Percentiles rank a stretch among this genome's conserved stretches.
Conservation (phyloP, 345 rosid species). For the Aquilaria malaccensis region DNA sequence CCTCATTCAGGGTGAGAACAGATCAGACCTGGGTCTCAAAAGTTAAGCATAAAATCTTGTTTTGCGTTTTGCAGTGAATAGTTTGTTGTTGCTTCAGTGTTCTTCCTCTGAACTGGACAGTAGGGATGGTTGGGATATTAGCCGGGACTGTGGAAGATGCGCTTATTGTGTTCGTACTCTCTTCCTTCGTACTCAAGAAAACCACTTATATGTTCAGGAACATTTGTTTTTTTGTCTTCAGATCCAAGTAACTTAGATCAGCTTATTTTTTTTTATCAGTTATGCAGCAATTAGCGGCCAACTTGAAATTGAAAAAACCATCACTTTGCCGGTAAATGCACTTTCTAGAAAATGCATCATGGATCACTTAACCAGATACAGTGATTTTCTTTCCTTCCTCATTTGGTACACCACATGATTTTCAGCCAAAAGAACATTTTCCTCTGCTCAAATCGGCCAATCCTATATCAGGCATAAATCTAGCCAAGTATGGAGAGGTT, state of each 20-base stretch:
- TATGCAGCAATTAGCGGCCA: slow-evolving; percentile 61
- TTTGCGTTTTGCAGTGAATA: background rate
- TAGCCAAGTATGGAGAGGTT: slow-evolving; percentile 66
- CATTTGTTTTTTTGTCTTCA: background rate
- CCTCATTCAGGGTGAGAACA: slow-evolving; percentile 49
- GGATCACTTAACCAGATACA: too few species aligned
- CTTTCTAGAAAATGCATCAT: background rate
- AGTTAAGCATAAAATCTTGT: background rate
- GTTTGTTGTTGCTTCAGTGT: slow-evolving; percentile 30
- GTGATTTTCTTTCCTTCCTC: background rate
- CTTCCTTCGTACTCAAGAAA: background rate
- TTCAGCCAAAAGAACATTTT: slow-evolving; percentile 37
- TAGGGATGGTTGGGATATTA: slow-evolving; percentile 69
- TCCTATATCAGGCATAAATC: slow-evolving; percentile 26
- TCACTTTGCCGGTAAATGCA: slow-evolving; percentile 20
- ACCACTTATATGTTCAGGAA: background rate
- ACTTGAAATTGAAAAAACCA: slow-evolving; percentile 18
- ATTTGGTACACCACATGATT: background rate
- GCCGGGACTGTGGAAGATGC: slow-evolving; percentile 65
- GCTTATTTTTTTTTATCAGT: slow-evolving; percentile 22
- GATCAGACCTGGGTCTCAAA: background rate
- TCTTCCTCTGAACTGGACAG: slow-evolving; percentile 75
- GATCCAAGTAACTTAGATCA: background rate
- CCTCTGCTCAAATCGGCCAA: slow-evolving; percentile 34
- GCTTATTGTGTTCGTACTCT: slow-evolving; percentile 34